These are phyloP conservation scores for Elongisporangium anandrum DNA, from an alignment of 352 stramenopile species.

Conservation along the genomic window DNA sequence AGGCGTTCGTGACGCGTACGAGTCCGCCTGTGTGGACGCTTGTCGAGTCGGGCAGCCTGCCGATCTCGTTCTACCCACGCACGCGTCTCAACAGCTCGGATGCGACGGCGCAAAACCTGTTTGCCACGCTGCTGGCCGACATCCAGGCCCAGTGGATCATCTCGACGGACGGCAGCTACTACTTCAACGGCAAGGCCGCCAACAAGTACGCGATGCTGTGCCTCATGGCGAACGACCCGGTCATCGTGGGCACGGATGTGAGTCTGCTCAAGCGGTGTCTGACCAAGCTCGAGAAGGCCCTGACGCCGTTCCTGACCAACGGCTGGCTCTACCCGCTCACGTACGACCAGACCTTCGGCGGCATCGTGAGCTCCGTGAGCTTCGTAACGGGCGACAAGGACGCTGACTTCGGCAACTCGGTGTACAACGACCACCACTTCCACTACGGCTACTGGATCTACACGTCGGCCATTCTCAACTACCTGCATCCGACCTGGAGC, in stretches of 20 bases:
- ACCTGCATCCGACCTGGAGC: slow-evolving; percentile 59
- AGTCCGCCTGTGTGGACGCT: slow-evolving; percentile 41
- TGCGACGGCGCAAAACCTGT: slow-evolving; percentile 28
- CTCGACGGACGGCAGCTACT: slow-evolving; percentile 46
- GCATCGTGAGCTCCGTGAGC: slow-evolving; percentile 60
- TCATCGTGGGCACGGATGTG: slow-evolving; percentile 53
- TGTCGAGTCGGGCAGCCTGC: slow-evolving; percentile 32
- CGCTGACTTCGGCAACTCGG: slow-evolving; percentile 67
- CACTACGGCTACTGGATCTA: slow-evolving; percentile 78
- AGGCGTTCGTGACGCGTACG: slow-evolving; percentile 38
- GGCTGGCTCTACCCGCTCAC: slow-evolving; percentile 56
- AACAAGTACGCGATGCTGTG: slow-evolving; percentile 74
- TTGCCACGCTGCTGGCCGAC: slow-evolving; percentile 43
- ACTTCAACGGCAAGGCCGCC: slow-evolving; percentile 73
- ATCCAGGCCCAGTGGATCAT: slow-evolving; percentile 56
- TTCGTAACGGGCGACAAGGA: slow-evolving; percentile 48
- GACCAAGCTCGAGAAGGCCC: slow-evolving; percentile 51
- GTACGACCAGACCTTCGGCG: slow-evolving; percentile 56
- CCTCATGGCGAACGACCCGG: slow-evolving; percentile 64
- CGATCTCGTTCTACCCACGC: slow-evolving; percentile 56
- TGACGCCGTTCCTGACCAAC: slow-evolving; percentile 59
- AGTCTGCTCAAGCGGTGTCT: slow-evolving; percentile 54
- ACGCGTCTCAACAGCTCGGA: slow-evolving; percentile 31
- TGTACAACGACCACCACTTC: slow-evolving; percentile 80
- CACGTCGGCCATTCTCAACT: slow-evolving; percentile 59